Conservation (phyloP, 2,329 filamentous ascomycete genomes). For the Allantophomopsis cytisporea region DNA sequence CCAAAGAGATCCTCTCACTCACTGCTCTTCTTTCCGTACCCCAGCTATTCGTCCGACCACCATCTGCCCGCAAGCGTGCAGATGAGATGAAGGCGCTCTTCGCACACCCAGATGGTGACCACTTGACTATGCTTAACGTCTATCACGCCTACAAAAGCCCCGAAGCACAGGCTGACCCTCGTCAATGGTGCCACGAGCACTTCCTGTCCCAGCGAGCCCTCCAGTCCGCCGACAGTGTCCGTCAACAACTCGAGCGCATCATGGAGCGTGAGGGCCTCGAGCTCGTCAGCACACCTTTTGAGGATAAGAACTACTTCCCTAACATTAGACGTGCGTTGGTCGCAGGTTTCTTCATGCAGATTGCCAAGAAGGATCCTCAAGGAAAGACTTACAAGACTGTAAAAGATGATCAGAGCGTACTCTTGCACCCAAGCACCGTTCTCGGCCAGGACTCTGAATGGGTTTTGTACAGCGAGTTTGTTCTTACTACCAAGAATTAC, state of each 20-base stretch:
- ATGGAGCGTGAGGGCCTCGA: conserved; percentile 90
- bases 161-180: conserved; percentile 56
- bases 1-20: conserved; percentile 93
- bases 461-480: conserved; percentile 98
- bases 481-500: conserved; percentile 96
- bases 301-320: conserved; percentile 94
- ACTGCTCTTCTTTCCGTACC: conserved; percentile 90
- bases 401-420: conserved; percentile 89
- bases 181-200: conserved; percentile 94
- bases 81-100: conserved; percentile 97
- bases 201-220: conserved; percentile 84
- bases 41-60: conserved; percentile 83
- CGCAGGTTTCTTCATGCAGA: conserved; percentile 98
- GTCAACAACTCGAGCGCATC: conserved; percentile 80
- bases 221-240: conserved; percentile 87
- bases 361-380: conserved; percentile 80
- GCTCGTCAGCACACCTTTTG: conserved; percentile 77
- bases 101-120: conserved; percentile 84
- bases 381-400: conserved; percentile 91
- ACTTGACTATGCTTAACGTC: conserved; percentile 90
- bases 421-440: conserved; percentile 88
- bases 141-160: conserved; percentile 92
- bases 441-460: conserved; percentile 82
- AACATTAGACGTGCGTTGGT: conserved; percentile 91
- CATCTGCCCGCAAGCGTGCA: conserved; percentile 72